Conservation (phyloP, 164 flowering plant species). For the Akebia trifoliata region DNA sequence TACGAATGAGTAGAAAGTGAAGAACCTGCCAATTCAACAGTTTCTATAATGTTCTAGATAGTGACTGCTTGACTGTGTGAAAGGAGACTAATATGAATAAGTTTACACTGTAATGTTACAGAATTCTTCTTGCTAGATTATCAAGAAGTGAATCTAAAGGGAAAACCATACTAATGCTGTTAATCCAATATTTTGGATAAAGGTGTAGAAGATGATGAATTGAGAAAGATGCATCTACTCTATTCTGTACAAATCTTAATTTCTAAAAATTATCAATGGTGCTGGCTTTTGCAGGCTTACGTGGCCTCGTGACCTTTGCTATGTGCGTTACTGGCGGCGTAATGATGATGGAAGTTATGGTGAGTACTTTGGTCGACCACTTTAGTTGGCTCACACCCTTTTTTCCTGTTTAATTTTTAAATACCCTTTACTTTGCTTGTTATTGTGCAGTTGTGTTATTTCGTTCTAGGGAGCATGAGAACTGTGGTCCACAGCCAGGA, state of each 20-base stretch:
- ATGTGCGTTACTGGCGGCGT: slow-evolving; percentile 98
- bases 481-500: slow-evolving; percentile 96
- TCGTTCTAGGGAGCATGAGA: slow-evolving; percentile 92
- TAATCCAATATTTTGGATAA: too few species aligned
- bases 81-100: too few species aligned
- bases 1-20: too few species aligned
- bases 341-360: slow-evolving; percentile 99
- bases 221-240: not conserved
- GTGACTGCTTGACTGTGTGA: too few species aligned
- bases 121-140: too few species aligned
- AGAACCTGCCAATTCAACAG: too few species aligned
- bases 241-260: not conserved
- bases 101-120: too few species aligned
- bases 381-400: not conserved
- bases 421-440: slow-evolving; percentile 11
- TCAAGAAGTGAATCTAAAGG: too few species aligned
- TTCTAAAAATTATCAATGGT: not conserved
- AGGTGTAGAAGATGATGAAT: not conserved
- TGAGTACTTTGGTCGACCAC: slow-evolving; percentile 16
- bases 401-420: not conserved
- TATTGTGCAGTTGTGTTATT: slow-evolving; percentile 84
- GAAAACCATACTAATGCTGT: too few species aligned
- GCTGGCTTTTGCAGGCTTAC: slow-evolving; percentile 53
- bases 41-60: too few species aligned
- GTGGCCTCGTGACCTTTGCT: slow-evolving; percentile 99